Conservation (phyloP, 2,329 filamentous ascomycete genomes). For the Beauveria scarabaeidicola region DNA sequence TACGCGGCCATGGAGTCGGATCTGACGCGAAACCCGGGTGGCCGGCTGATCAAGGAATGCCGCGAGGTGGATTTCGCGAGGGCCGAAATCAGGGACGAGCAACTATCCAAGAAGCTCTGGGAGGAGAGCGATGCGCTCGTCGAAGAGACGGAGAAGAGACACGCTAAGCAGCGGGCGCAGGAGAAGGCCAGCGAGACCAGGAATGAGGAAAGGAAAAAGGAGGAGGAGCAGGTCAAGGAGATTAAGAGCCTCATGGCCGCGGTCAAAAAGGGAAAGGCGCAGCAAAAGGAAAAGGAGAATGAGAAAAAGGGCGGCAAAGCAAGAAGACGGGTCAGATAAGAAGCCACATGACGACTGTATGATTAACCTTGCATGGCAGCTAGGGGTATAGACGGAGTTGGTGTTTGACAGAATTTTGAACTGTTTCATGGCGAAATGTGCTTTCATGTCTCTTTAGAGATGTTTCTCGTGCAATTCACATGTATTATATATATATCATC, state of each 20-base stretch:
- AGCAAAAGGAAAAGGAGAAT: conserved; percentile 17
- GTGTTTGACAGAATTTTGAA: neutral
- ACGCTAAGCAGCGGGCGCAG: conserved; percentile 44
- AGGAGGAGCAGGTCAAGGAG: conserved; percentile 24
- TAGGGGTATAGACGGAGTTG: neutral
- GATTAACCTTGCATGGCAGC: neutral
- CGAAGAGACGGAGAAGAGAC: conserved; percentile 70
- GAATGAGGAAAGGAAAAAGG: conserved; percentile 27
- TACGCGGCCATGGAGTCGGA: conserved; percentile 76
- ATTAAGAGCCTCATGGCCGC: conserved; percentile 31
- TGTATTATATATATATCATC: too few relatives aligned
- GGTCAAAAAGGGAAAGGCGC: conserved; percentile 35
- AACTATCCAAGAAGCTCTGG: conserved; percentile 78
- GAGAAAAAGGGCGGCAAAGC: conserved; percentile 4
- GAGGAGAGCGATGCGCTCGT: conserved; percentile 79
- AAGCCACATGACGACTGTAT: neutral
- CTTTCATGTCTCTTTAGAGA: neutral
- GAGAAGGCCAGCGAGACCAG: conserved; percentile 24
- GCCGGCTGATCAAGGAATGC: conserved; percentile 81
- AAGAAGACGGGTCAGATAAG: conserved; percentile 1
- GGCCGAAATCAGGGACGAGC: conserved; percentile 68
- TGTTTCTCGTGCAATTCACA: neutral
- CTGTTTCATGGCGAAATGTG: neutral
- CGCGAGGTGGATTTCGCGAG: conserved; percentile 63
- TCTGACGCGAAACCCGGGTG: conserved; percentile 52